Conservation (phyloP, 139 green algal species). For the Tetraselmis chui region DNA sequence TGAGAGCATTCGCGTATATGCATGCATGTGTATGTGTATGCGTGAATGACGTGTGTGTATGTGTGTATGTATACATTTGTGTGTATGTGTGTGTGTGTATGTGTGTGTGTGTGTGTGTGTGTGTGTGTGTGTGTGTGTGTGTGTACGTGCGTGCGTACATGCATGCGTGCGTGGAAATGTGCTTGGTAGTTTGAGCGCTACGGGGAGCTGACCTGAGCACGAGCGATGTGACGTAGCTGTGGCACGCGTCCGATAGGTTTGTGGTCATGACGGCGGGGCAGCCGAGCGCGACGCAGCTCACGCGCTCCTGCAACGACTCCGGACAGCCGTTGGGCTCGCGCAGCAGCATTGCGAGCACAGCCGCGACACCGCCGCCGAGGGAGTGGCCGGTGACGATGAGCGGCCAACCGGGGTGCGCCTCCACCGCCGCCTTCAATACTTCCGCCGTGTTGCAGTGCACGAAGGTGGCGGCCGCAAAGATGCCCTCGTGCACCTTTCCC, state of each 20-base stretch:
- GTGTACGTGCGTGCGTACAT: no score
- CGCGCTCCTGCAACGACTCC: constrained; percentile 13
- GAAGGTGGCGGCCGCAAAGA: constrained; percentile 42
- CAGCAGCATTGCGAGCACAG: constrained; percentile 38
- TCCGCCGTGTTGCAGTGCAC: constrained; percentile 42
- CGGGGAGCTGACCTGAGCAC: constrained; percentile 22
- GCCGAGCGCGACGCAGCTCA: constrained; percentile 34
- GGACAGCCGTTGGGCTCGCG: constrained; percentile 15
- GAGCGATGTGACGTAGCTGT: constrained; percentile 30
- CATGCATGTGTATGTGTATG: no score
- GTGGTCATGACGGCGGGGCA: constrained; percentile 39
- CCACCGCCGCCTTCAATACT: constrained; percentile 28
- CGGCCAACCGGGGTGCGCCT: constrained; percentile 38
- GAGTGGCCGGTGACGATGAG: constrained; percentile 42
- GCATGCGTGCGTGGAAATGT: no score
- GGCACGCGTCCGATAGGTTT: constrained; percentile 23
- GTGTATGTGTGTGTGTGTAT: no score
- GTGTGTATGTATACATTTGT: no score
- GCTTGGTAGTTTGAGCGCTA: no score
- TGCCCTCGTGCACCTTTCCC: constrained; percentile 19
- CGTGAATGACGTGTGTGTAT: no score
- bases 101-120: no score
- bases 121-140: no score
- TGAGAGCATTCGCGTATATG: no score
- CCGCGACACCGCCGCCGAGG: constrained; percentile 38